phyloP scores from a whole-genome alignment of 177 flowering plant species.

The Vitis hybrid region DNA sequence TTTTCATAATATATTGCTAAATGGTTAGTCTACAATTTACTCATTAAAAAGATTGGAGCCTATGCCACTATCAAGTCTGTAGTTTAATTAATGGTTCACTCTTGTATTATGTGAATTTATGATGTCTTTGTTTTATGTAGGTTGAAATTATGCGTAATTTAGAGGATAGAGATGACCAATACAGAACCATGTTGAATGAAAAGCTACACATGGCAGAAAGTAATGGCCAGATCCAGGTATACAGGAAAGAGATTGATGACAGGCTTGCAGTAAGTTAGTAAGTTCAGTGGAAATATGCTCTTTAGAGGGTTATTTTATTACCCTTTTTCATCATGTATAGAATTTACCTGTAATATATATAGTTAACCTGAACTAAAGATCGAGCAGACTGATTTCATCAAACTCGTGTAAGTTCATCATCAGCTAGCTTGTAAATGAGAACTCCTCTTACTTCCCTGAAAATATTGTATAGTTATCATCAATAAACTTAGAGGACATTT shows the following conservation, averaged over 20 bases:
- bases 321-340: constrained; percentile 9
- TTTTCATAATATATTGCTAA: too few relatives aligned
- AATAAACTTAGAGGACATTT: too few relatives aligned
- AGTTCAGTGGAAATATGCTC: neutral
- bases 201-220: constrained; percentile 61
- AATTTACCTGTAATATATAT: constrained; percentile 4
- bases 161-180: constrained; percentile 64
- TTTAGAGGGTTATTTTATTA: constrained; percentile 3
- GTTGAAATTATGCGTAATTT: constrained; percentile 69
- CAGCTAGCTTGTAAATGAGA: too few relatives aligned
- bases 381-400: too few relatives aligned
- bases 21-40: neutral
- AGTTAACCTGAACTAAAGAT: too few relatives aligned
- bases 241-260: constrained; percentile 40
- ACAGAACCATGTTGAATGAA: constrained; percentile 50
- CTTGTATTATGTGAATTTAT: neutral
- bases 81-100: neutral
- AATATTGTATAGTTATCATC: too few relatives aligned
- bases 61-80: neutral
- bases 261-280: constrained; percentile 31
- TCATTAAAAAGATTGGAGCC: neutral
- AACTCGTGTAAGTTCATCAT: too few relatives aligned
- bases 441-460: too few relatives aligned
- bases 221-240: constrained; percentile 48
- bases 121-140: constrained; percentile 25